Conservation (phyloP, 106 monocot genomes). For the Platanthera guangdongensis region DNA sequence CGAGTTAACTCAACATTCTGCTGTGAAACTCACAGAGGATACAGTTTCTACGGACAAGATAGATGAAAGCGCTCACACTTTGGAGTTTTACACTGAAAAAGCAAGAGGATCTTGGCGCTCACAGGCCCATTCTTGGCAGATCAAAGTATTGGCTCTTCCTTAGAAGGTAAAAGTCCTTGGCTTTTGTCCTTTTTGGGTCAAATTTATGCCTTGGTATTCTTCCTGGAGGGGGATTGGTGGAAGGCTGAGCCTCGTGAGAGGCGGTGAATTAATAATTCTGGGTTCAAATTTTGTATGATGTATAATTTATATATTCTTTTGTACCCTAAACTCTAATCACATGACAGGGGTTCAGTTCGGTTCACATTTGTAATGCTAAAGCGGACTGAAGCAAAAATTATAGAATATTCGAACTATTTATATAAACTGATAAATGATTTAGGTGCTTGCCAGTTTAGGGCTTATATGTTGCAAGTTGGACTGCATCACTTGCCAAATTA, state of each 20-base stretch:
- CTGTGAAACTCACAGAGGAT: slow-evolving; percentile 76
- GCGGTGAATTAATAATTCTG: neutral
- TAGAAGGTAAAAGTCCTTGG: slow-evolving; percentile 17
- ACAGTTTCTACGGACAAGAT: slow-evolving; percentile 38
- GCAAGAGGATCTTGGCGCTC: slow-evolving; percentile 6
- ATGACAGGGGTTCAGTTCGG: too few species aligned
- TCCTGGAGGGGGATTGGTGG: too few species aligned
- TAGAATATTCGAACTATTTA: too few species aligned
- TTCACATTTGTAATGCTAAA: too few species aligned
- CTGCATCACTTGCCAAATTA: too few species aligned
- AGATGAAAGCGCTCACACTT: slow-evolving; percentile 56
- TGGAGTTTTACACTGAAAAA: slow-evolving; percentile 53
- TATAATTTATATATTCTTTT: too few species aligned
- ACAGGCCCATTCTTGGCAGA: slow-evolving; percentile 28
- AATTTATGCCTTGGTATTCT: neutral
- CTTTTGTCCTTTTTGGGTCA: neutral
- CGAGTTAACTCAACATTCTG: slow-evolving; percentile 55
- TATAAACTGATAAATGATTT: too few species aligned
- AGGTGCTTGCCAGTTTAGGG: too few species aligned
- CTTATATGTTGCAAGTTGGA: too few species aligned
- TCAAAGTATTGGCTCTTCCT: slow-evolving; percentile 23
- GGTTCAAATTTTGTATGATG: too few species aligned
- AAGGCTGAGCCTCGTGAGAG: neutral
- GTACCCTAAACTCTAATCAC: too few species aligned
- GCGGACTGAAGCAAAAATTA: too few species aligned